A percentile compares a stretch with the other conserved stretches of the same genome.
phyloP scores from a whole-genome alignment of 805 yeast species.

The Wickerhamiella lipophila region DNA sequence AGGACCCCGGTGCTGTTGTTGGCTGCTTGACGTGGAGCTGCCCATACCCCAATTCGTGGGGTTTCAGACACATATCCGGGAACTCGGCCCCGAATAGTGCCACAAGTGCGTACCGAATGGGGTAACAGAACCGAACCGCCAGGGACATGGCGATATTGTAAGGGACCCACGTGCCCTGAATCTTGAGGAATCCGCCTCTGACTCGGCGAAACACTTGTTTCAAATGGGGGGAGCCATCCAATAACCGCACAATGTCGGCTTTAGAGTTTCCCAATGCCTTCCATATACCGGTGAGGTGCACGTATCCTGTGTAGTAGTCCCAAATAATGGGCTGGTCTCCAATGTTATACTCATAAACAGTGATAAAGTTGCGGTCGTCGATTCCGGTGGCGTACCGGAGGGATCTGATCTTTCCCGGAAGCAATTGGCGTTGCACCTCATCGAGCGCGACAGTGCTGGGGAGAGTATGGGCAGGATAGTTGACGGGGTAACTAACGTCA shows the following conservation, averaged over 20 bases:
- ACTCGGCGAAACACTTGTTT: constrained; percentile 57
- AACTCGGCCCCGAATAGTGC: constrained; percentile 71
- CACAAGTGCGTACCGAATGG: constrained; percentile 58
- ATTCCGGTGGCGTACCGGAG: constrained; percentile 54
- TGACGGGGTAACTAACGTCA: constrained; percentile 21
- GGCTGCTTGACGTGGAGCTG: constrained; percentile 33
- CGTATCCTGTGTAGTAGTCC: constrained; percentile 77
- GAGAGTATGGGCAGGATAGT: constrained; percentile 23
- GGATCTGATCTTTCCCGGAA: constrained; percentile 17
- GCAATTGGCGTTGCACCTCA: constrained; percentile 15
- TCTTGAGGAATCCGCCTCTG: constrained; percentile 80
- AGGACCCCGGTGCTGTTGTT: background rate
- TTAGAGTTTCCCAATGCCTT: constrained; percentile 56
- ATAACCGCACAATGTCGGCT: constrained; percentile 62
- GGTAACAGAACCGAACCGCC: constrained; percentile 64
- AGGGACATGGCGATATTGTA: constrained; percentile 50
- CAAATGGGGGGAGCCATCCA: constrained; percentile 50
- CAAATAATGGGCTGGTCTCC: constrained; percentile 69
- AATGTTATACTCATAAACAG: constrained; percentile 59
- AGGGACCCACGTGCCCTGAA: constrained; percentile 92
- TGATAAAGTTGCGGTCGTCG: constrained; percentile 54
- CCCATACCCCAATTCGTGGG: constrained; percentile 53
- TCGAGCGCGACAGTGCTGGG: constrained; percentile 17
- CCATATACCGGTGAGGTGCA: constrained; percentile 83
- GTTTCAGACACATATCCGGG: constrained; percentile 46